Conservation (phyloP, 257 asterid species). For the Solanum piurae region DNA sequence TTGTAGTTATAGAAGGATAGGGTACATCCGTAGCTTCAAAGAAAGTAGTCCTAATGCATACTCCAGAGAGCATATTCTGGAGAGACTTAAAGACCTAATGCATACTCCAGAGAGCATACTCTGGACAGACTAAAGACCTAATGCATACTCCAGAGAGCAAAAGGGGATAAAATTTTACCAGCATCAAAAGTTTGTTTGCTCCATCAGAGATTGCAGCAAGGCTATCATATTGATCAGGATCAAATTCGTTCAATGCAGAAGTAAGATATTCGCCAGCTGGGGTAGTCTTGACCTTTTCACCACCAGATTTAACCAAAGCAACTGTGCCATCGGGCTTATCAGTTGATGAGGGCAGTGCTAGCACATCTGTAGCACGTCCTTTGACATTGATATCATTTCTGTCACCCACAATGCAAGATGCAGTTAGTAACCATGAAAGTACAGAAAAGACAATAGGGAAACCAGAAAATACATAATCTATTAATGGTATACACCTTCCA, state of each 20-base stretch:
- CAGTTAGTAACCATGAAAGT: neutral
- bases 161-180: slow-evolving; percentile 35
- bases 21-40: neutral
- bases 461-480: slow-evolving; percentile 3
- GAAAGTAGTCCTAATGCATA: neutral
- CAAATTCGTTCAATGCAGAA: slow-evolving; percentile 85
- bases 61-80: neutral
- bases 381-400: slow-evolving; percentile 51
- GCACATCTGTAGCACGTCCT: slow-evolving; percentile 46
- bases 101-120: neutral
- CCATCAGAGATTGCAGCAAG: slow-evolving; percentile 99
- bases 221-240: slow-evolving; percentile 94
- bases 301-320: slow-evolving; percentile 70
- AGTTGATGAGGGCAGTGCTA: slow-evolving; percentile 37
- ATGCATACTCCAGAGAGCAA: neutral
- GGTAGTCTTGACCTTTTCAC: slow-evolving; percentile 70
- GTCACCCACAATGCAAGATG: slow-evolving; percentile 11
- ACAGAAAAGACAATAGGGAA: neutral
- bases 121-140: neutral
- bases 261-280: slow-evolving; percentile 99
- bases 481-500: slow-evolving; percentile 42
- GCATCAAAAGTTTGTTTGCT: slow-evolving; percentile 98
- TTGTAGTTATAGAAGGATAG: slow-evolving; percentile 10
- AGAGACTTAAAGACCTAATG: neutral
- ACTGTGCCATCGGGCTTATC: slow-evolving; percentile 53